Base-by-base conservation (phyloP, 768 basidiomycete species). In the Lentinula aciculospora region DNA sequence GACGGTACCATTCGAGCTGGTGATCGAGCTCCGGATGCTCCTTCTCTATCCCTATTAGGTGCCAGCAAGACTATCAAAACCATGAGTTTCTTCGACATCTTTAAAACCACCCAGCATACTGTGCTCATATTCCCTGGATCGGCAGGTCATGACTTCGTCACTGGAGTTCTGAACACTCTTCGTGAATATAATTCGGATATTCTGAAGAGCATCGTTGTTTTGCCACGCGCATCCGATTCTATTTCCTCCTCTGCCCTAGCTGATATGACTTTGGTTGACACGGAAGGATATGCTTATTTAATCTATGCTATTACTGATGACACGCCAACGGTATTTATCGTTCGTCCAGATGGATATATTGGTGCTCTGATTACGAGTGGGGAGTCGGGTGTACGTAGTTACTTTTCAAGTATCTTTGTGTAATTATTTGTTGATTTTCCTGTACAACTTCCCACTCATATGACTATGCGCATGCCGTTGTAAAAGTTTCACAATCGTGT, bases 321-420 rank as follows among this genome's bases (percentile, higher is more conserved):
- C 3, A 63, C 60, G 25, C 66, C 72, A 5, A 69, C 72, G 32
- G 47, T 76, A 6, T 72, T 74, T 21, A 62, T 77, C 9, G 62
- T 76, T 42, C 71, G 75, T 9, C 75, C 76, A 4, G 75, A 77
- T 57, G 74, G 76, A 34, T 76, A 74, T 56, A 68, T 76, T 1
- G 75, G 75, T 37, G 57, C 57, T 21, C 15, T 51, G 13, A 28
- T 57, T 9, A 51, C 49, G 6, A 51, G 49, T 36, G 49, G 49
- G 23, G 10, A 15, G 13, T 13, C 8, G 17, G 49, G 49, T 1
- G 19, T 51, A 0, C 49, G 49, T 9, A 23, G 8, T 9, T 51
- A 51, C 19, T 36, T 51, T 19, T 51, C 32, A 7, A 13, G 3
- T 2, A 34, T 51, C 9, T 51, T 51, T 4, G n/a, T 29, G 46